Conservation (phyloP, 169 alveolate species). For the Babesia ovata region DNA sequence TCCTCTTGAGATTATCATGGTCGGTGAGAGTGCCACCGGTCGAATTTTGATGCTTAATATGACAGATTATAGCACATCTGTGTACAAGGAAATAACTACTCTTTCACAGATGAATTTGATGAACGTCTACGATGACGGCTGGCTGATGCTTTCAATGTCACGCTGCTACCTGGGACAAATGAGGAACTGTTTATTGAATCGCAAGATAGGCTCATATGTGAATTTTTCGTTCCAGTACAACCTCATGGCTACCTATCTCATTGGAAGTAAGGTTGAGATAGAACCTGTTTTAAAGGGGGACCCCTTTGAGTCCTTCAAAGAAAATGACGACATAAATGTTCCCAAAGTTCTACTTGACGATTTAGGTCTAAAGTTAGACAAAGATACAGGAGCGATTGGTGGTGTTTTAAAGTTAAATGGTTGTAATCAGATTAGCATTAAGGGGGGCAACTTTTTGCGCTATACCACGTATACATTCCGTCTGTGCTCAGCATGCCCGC, state of each 20-base stretch:
- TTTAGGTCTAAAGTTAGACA: slow-evolving; percentile 27
- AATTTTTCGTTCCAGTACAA: slow-evolving; percentile 37
- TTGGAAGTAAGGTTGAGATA: slow-evolving; percentile 37
- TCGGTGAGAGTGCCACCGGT: slow-evolving; percentile 54
- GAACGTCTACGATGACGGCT: neutral
- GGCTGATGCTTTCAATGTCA: slow-evolving; percentile 52
- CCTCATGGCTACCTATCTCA: slow-evolving; percentile 29
- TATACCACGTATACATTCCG: neutral
- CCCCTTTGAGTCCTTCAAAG: slow-evolving; percentile 43
- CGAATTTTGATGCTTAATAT: slow-evolving; percentile 40
- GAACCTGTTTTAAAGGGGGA: slow-evolving; percentile 40
- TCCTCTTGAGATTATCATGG: slow-evolving; percentile 6
- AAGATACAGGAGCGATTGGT: slow-evolving; percentile 40
- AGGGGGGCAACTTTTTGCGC: slow-evolving; percentile 51
- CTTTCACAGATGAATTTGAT: slow-evolving; percentile 1
- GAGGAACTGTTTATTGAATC: slow-evolving; percentile 20
- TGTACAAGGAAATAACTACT: slow-evolving; percentile 48
- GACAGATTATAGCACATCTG: neutral
- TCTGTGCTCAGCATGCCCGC: slow-evolving; percentile 54
- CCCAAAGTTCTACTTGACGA: neutral
- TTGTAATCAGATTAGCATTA: slow-evolving; percentile 12
- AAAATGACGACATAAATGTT: neutral
- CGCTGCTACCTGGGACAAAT: slow-evolving; percentile 32
- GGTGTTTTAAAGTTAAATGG: slow-evolving; percentile 37
- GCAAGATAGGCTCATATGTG: slow-evolving; percentile 30